Conservation (phyloP, 805 yeast species). For the Cyberlindnera mrakii region DNA sequence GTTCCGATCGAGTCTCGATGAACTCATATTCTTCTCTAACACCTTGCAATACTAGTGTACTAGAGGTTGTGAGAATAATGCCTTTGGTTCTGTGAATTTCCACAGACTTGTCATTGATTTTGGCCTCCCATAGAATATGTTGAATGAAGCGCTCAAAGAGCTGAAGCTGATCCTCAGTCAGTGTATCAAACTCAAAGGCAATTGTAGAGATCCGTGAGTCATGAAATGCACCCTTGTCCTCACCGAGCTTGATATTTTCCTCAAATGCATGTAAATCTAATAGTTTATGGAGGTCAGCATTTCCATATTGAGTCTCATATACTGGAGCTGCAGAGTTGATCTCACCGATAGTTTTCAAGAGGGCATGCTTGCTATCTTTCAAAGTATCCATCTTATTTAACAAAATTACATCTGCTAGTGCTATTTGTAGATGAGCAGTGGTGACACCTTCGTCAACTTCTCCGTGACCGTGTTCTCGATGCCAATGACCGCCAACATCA, state of each 20-base stretch:
- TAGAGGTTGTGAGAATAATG: slow-evolving; percentile 38
- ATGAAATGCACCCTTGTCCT: slow-evolving; percentile 31
- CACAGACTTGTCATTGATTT: slow-evolving; percentile 34
- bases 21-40: slow-evolving; percentile 90
- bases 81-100: slow-evolving; percentile 88
- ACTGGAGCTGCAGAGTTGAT: slow-evolving; percentile 72
- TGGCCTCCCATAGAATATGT: slow-evolving; percentile 67
- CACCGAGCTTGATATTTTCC: slow-evolving; percentile 23
- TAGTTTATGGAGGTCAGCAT: slow-evolving; percentile 57
- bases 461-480: slow-evolving; percentile 36
- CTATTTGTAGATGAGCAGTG: slow-evolving; percentile 85
- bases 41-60: slow-evolving; percentile 56
- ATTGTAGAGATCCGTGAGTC: slow-evolving; percentile 52
- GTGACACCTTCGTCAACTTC: slow-evolving; percentile 47
- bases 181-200: slow-evolving; percentile 37
- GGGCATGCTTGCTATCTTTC: slow-evolving; percentile 23
- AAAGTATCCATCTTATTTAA: slow-evolving; percentile 72
- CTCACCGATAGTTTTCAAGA: slow-evolving; percentile 35
- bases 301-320: slow-evolving; percentile 65
- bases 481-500: slow-evolving; percentile 73
- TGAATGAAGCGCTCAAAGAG: slow-evolving; percentile 62
- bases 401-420: slow-evolving; percentile 78
- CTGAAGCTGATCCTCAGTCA: slow-evolving; percentile 30
- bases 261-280: slow-evolving; percentile 80
- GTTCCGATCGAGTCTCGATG: slow-evolving; percentile 37